Base-by-base conservation (phyloP, 2,329 filamentous ascomycete species). In the Fusarium proliferatum region DNA sequence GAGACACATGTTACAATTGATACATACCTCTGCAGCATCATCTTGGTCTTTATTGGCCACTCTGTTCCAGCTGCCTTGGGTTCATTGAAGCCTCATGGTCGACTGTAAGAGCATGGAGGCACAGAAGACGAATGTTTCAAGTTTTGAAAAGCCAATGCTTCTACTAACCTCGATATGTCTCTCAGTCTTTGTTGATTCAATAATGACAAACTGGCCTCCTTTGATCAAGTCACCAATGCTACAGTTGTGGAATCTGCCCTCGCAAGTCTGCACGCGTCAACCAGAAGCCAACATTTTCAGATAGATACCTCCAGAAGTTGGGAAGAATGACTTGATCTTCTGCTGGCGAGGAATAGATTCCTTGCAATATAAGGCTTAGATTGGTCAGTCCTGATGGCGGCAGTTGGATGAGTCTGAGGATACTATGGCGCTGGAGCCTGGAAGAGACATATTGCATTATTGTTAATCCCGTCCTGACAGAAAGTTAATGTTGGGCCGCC, bases 301-400 rank as follows among this genome's bases (percentile, higher is more conserved):
- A 21, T 1, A 15, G 17, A 19, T 1, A n/a, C 3, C 13, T n/a
- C 30, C 13, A 10, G 3, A 30, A 16, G 19, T 19, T n/a, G 26
- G 19, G 45, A n/a, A 21, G 12, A 30, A 30, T 11, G 3, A 7
- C 26, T 30, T 23, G 15, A 16, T 43, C 9, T 7, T 17, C 6
- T 23, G 4, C 15, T 43, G n/a, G 6, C 30, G 3, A 7, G 6
- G 0, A 8, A 16, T 8, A 5, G 19, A 3, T n/a, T 48, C 6
- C 3, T 48, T 48, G 9, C 19, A n/a, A 15, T 15, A 21, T 4
- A 10, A 21, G 9, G 9, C 45, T 46, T 21, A 3, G 9, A 19
- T 28, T 46, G 9, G 11, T 16, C 19, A 11, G 13, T 30, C 21
- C 5, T 16, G 10, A 23, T 1, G 15, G 9, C 9, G n/a, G 6